Evolutionary conservation across 2,329 filamentous ascomycete species (phyloP).

Genomic region (Erysiphe pulchra): DNA sequence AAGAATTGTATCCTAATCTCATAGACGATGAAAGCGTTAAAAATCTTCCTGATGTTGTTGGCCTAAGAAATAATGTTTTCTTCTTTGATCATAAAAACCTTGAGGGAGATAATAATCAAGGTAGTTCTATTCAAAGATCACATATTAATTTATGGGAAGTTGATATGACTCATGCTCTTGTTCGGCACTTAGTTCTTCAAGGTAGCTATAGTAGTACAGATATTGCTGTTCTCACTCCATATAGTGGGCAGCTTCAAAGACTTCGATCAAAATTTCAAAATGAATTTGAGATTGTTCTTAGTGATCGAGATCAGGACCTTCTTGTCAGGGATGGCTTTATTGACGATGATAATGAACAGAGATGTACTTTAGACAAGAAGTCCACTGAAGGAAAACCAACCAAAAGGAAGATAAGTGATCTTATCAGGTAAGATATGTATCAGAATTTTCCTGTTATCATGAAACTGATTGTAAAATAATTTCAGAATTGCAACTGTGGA

Average conservation of each 20-base stretch:
- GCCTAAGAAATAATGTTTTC: conserved; percentile 9
- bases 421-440: neutral
- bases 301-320: neutral
- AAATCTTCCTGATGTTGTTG: conserved; percentile 7
- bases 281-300: neutral
- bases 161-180: conserved; percentile 33
- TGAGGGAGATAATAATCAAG: conserved; percentile 2
- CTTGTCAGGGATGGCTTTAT: neutral
- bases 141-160: conserved; percentile 30
- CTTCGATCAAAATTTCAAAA: conserved; percentile 5
- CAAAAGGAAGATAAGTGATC: neutral
- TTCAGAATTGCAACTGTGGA: conserved; percentile 31
- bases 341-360: neutral
- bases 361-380: neutral
- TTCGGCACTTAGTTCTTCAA: conserved; percentile 39
- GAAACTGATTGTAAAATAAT: conserved; percentile 3
- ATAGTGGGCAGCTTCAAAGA: conserved; percentile 26
- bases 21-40: conserved; percentile 8
- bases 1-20: conserved; percentile 7
- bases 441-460: neutral
- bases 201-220: conserved; percentile 31
- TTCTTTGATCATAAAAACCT: conserved; percentile 9
- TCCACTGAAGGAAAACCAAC: neutral
- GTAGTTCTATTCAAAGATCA: conserved; percentile 3
- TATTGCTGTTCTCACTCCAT: conserved; percentile 46